phyloP scores from a whole-genome alignment of 2,329 filamentous ascomycete species.

The Polytolypa hystricis region DNA sequence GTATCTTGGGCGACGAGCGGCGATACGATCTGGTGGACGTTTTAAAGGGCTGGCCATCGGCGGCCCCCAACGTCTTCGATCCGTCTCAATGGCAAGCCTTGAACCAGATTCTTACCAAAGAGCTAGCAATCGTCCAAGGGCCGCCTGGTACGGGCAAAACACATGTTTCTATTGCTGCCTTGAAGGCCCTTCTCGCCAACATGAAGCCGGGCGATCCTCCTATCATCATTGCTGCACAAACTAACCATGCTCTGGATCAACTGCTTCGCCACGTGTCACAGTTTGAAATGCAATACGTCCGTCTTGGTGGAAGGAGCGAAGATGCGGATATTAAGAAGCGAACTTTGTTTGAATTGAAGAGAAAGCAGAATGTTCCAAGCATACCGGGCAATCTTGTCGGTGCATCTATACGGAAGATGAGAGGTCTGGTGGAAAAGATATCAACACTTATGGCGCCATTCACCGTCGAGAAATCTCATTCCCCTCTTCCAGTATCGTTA shows the following conservation, averaged over 20 bases:
- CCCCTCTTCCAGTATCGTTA: constrained; percentile 42
- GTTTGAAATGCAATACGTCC: constrained; percentile 53
- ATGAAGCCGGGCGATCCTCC: constrained; percentile 48
- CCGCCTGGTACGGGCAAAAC: constrained; percentile 77
- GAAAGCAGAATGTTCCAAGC: constrained; percentile 19
- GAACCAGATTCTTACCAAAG: constrained; percentile 57
- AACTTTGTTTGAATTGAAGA: constrained; percentile 54
- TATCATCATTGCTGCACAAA: constrained; percentile 73
- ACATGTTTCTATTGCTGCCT: constrained; percentile 61
- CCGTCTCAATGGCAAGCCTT: constrained; percentile 60
- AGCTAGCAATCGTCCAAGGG: constrained; percentile 68
- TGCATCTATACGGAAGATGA: constrained; percentile 32
- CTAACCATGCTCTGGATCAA: constrained; percentile 84
- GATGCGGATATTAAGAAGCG: constrained; percentile 54
- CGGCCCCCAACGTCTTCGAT: constrained; percentile 49
- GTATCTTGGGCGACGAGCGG: constrained; percentile 27
- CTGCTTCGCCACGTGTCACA: constrained; percentile 53
- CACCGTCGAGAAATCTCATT: constrained; percentile 20
- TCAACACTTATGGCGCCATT: constrained; percentile 34
- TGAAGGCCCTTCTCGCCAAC: constrained; percentile 56
- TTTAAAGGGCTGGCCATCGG: constrained; percentile 43
- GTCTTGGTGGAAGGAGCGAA: constrained; percentile 59
- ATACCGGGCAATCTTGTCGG: constrained; percentile 32
- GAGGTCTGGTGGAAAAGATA: constrained; percentile 33
- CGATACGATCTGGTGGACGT: constrained; percentile 40